Evolutionary conservation across 352 stramenopile species (phyloP).

Genomic region (Globisporangium splendens): DNA sequence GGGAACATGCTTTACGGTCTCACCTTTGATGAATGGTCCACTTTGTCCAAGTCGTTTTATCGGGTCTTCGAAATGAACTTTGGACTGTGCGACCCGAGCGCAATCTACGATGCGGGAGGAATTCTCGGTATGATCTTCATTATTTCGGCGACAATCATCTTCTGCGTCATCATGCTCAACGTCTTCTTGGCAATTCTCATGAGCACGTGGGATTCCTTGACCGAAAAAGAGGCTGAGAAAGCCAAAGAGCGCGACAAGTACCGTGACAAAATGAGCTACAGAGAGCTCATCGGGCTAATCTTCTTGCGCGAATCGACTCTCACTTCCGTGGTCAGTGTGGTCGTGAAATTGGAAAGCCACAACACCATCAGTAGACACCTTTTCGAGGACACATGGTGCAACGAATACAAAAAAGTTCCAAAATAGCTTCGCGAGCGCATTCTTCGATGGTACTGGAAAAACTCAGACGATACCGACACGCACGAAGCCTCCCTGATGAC

Average conservation of each 20-base stretch:
- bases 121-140: constrained; percentile 65
- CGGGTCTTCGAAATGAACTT: constrained; percentile 78
- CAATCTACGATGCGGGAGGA: constrained; percentile 59
- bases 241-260: constrained; percentile 41
- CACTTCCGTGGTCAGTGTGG: constrained; percentile 45
- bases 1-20: constrained; percentile 69
- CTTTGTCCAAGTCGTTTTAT: constrained; percentile 49
- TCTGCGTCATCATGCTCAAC: constrained; percentile 81
- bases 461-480: too few species aligned
- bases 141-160: constrained; percentile 59
- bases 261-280: constrained; percentile 31
- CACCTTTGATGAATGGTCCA: constrained; percentile 60
- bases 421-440: constrained; percentile 2
- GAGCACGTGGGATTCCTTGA: constrained; percentile 64
- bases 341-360: constrained; percentile 32
- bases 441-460: constrained; percentile 13
- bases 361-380: constrained; percentile 26
- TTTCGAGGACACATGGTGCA: constrained; percentile 42
- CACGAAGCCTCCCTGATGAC: too few species aligned
- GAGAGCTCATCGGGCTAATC: constrained; percentile 33
- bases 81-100: constrained; percentile 58
- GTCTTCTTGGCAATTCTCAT: constrained; percentile 80
- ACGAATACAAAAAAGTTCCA: background rate
- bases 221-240: constrained; percentile 45
- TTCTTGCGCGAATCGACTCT: constrained; percentile 47